These are phyloP conservation scores for Gentiana macrophylla DNA, from an alignment of 257 asterid genomes.

Conservation along the genomic window DNA sequence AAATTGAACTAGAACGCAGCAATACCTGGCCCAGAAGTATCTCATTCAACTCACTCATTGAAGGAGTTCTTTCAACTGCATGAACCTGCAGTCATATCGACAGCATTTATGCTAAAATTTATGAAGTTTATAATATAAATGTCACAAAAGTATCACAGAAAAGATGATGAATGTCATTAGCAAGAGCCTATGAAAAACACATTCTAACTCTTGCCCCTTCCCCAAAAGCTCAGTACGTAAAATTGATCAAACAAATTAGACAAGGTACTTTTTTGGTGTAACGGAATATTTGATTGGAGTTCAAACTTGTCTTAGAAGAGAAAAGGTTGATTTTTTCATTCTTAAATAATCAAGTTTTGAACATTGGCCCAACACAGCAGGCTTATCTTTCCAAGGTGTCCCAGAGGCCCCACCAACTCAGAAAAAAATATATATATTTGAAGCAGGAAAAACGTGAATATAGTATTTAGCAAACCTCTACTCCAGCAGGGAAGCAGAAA, in stretches of 20 bases:
- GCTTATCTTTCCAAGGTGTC: too few species aligned
- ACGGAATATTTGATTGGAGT: too few species aligned
- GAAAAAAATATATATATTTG: too few species aligned
- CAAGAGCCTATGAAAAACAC: neutral
- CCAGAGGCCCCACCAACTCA: too few species aligned
- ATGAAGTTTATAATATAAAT: neutral
- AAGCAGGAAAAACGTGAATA: too few species aligned
- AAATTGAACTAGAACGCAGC: slow-evolving; percentile 1
- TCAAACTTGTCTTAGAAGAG: too few species aligned
- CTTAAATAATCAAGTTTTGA: too few species aligned
- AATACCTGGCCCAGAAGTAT: slow-evolving; percentile 93
- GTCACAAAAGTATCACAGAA: neutral
- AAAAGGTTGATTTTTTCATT: too few species aligned
- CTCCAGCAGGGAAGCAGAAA: slow-evolving; percentile 94
- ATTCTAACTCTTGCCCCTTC: neutral
- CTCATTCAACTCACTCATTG: slow-evolving; percentile 98
- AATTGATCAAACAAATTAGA: too few species aligned
- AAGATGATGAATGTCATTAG: neutral
- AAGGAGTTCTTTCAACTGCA: slow-evolving; percentile 95
- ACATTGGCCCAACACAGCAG: too few species aligned
- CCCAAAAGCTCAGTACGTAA: neutral
- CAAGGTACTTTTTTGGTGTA: too few species aligned
- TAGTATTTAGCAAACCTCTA: slow-evolving; percentile 49
- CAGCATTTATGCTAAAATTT: slow-evolving; percentile 6
- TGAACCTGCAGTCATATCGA: slow-evolving; percentile 54